phyloP scores from a whole-genome alignment of 2,329 filamentous ascomycete genomes.

The Thermoascus crustaceus region DNA sequence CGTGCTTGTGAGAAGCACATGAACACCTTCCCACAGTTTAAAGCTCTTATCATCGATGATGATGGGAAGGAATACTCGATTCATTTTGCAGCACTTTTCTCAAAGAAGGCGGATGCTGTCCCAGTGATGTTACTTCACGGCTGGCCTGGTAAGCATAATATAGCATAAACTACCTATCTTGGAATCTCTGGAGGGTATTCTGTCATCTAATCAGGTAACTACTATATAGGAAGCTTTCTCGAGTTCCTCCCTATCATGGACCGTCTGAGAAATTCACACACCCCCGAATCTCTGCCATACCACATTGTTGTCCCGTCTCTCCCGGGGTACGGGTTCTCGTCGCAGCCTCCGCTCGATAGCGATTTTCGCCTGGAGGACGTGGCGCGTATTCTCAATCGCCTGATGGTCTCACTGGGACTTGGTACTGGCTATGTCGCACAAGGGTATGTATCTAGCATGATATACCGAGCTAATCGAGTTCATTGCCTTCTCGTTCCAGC shows the following conservation, averaged over 20 bases:
- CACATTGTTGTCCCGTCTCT: slow-evolving; percentile 25
- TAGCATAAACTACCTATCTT: neutral
- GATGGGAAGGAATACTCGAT: no score
- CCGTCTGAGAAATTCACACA: slow-evolving; percentile 19
- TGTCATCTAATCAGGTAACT: no score
- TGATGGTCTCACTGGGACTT: slow-evolving; percentile 24
- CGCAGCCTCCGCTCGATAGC: slow-evolving; percentile 19
- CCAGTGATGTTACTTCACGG: slow-evolving; percentile 40
- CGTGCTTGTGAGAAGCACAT: no score
- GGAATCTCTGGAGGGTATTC: no score
- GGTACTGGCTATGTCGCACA: slow-evolving; percentile 22
- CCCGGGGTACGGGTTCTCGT: slow-evolving; percentile 24
- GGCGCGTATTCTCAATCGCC: slow-evolving; percentile 19
- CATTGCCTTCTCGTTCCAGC: no score
- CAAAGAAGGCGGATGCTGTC: slow-evolving; percentile 37
- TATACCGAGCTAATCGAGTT: no score
- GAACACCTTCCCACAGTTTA: no score
- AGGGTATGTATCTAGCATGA: no score
- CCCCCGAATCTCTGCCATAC: slow-evolving; percentile 19
- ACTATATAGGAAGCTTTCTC: slow-evolving; percentile 21
- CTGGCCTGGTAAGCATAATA: slow-evolving; percentile 20
- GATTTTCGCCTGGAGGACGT: slow-evolving; percentile 17
- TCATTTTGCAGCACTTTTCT: slow-evolving; percentile 46
- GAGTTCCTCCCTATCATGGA: slow-evolving; percentile 26
- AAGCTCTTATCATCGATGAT: no score